A percentile compares a stretch with the other conserved stretches of the same genome.
phyloP scores from a whole-genome alignment of 768 basidiomycete genomes.

The Cystoderma amianthinum region DNA sequence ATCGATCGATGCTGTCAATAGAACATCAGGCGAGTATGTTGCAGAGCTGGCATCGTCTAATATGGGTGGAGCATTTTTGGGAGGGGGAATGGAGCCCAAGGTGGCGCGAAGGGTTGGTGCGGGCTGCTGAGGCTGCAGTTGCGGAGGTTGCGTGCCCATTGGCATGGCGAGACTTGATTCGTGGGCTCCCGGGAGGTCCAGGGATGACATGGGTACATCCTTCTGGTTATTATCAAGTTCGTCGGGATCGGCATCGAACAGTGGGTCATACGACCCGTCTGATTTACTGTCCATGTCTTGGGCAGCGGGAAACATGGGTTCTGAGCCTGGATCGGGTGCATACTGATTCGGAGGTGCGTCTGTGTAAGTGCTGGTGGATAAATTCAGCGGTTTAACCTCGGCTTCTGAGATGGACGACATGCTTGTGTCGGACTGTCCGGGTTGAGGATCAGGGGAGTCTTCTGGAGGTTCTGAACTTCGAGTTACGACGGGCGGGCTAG shows the following conservation, averaged over 20 bases:
- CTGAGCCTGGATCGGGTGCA: no score
- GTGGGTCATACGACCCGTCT: conserved; percentile 77
- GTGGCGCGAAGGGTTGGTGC: conserved; percentile 15
- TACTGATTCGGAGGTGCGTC: no score
- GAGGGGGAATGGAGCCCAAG: conserved; percentile 37
- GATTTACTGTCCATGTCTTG: conserved; percentile 59
- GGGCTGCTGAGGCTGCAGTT: conserved; percentile 9
- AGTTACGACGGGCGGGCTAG: conserved; percentile 7
- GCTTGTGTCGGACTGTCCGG: neutral
- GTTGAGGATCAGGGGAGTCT: neutral
- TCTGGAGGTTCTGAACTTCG: neutral
- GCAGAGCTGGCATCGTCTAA: conserved; percentile 55
- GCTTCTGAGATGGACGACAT: conserved; percentile 5
- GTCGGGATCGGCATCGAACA: conserved; percentile 85
- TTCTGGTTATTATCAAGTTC: conserved; percentile 39
- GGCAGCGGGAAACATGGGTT: neutral
- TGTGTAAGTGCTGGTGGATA: no score
- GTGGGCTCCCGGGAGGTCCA: conserved; percentile 3
- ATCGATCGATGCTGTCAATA: conserved; percentile 88
- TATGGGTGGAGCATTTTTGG: conserved; percentile 73
- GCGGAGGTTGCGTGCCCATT: conserved; percentile 8
- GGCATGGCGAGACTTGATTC: conserved; percentile 17
- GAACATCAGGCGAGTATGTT: conserved; percentile 70
- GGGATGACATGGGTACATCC: neutral
- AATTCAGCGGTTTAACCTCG: no score